Evolutionary conservation across 352 stramenopile species (phyloP), one percentile per base, ranked within the genome.

Genomic region (Phytophthora macrochlamydospora): DNA sequence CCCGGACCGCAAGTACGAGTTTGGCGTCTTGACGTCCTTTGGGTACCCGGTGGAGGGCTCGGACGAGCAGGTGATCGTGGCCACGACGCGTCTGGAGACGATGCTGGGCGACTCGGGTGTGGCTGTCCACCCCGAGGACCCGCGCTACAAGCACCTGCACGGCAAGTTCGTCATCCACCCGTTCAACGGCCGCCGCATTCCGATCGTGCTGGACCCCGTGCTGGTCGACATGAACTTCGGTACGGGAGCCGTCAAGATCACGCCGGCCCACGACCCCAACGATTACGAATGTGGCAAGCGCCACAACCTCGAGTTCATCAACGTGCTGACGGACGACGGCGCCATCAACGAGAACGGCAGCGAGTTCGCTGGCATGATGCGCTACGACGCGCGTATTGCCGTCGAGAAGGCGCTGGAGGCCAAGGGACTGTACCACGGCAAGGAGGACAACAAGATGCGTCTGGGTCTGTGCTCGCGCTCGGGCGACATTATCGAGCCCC

Each of bases 141-240:
- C 90, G 37, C 89, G 98, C 18, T 99, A 99, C 89, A 98, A 79
- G 67, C 97, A 99, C 75, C 81, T 99, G 51, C 98, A 99, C 77
- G 97, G 97, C 59, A 99, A 99, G 81, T 93, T 82, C 56, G 88
- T 99, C 38, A 75, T 98, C 54, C 98, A 99, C 77, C 98, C 98
- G 48, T 99, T 99, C 81, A 98, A 98, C 72, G 89, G 87, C 54
- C 86, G 95, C n/a, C 92, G 90, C 48, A 99, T 99, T 61, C 97
- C 97, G 6, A 99, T 99, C 60, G 87, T 99, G 46, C 79, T 89
- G 31, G 98, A 99, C 80, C 65, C 77, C 4, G 90, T 93, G 43
- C 85, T 99, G 13, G 98, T 99, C 8, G 97, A 99, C 80, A 99
- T 99, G 97, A 78, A 62, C 11, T 99, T 99, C 69, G 98, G 97